Base-by-base conservation (phyloP, 129 eudicot species). In the Oenanthe sinensis region DNA sequence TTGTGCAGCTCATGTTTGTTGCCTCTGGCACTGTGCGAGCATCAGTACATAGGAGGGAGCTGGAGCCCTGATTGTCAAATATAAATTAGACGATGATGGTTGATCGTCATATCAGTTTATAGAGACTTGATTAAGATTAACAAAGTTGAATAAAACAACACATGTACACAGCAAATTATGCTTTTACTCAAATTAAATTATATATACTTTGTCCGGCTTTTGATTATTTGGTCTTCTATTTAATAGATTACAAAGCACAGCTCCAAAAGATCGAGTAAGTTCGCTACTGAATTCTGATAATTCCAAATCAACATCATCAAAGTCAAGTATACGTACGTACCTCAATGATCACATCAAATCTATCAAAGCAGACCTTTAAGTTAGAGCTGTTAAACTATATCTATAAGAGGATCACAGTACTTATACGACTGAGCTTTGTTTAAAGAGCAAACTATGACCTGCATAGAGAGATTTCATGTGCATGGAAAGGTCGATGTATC, bases 301-400 rank as follows among this genome's bases (percentile, higher is more conserved):
- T 74, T 49, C 55, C 7, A 11, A n/a, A 40, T 74, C 30, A 73
- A 73, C 44, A 73, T 45, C 77, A 43, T 20, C 54, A 45, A 74
- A 74, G 76, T 74, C 55, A 74, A 71, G 75, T 71, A 22, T 17
- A 71, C 36, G 10, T 17, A 71, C 52, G 24, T 71, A 71, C 50
- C 75, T 43, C 30, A 43, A 43, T 71, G 50, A 36, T 71, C 75
- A 50, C 58, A 50, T 50, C 24, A 6, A 71, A 74, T 45, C 50
- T 72, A 43, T 72, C 50, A 73, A 49, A 71, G 75, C 75, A 40
- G 75, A 71, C 33, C 75, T 42, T 71, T 71, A 43, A 40, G 50
- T 71, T 71, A 40, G 48, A 71, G 36, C 75, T 71, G 75, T 71
- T 71, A 71, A 20, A 71, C 33, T 71, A 71, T 71, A 42, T 30